These are phyloP conservation scores for Oxyria digyna DNA, from an alignment of 148 eudicot species.

Conservation along the genomic window DNA sequence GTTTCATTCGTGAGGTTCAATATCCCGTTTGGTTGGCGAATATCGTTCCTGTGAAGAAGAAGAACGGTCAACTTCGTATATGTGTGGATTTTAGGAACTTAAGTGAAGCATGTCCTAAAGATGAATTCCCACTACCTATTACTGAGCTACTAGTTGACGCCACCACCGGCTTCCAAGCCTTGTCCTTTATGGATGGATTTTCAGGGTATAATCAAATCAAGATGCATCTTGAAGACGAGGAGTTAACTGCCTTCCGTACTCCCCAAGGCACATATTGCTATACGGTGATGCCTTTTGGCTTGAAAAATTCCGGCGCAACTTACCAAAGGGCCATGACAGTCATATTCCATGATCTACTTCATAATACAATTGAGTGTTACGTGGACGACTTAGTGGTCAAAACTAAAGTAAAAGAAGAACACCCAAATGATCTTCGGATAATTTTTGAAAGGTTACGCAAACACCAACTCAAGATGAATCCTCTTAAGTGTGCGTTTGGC, in stretches of 20 bases:
- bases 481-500: not conserved
- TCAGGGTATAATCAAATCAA: not conserved
- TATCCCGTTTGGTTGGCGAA: not conserved
- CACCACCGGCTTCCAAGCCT: not conserved
- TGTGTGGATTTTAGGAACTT: not conserved
- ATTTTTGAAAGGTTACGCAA: not conserved
- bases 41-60: not conserved
- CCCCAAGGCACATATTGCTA: not conserved
- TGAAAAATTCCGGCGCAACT: not conserved
- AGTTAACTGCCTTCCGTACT: not conserved
- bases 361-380: not conserved
- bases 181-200: not conserved
- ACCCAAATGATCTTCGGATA: not conserved
- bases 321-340: not conserved
- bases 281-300: not conserved
- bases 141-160: not conserved
- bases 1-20: not conserved
- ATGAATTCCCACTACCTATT: not conserved
- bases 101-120: not conserved
- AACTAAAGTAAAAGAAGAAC: not conserved
- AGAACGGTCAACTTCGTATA: not conserved
- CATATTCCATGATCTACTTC: not conserved
- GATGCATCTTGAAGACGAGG: not conserved
- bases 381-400: not conserved
- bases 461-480: not conserved